A percentile compares a stretch with the other conserved stretches of the same genome.
Evolutionary conservation across 139 green algal species (phyloP).

Genomic region (Chlamydomonas sphaeroides): DNA sequence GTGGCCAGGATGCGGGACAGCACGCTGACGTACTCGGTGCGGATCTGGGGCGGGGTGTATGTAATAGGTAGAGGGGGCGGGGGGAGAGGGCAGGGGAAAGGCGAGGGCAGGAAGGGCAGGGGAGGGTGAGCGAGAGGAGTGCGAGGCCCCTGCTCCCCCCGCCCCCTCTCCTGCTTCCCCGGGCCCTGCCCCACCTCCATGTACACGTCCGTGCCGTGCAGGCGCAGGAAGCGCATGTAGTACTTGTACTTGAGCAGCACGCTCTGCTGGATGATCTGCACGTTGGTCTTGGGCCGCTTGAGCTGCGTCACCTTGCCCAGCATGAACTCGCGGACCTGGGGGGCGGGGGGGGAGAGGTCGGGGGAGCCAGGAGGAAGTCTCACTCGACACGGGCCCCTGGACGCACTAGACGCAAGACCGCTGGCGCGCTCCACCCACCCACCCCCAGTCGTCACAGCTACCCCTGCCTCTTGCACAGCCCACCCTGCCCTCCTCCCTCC

Average conservation of each 20-base stretch:
- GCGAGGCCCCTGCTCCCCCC: too few relatives aligned
- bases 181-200: slow-evolving; percentile 64
- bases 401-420: too few relatives aligned
- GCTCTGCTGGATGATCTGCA: slow-evolving; percentile 93
- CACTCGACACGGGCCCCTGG: too few relatives aligned
- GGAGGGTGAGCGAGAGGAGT: too few relatives aligned
- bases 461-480: slow-evolving; percentile 17
- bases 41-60: slow-evolving; percentile 66
- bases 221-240: slow-evolving; percentile 78
- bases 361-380: too few relatives aligned
- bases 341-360: neutral
- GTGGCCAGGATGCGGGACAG: slow-evolving; percentile 82
- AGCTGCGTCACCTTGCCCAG: slow-evolving; percentile 86
- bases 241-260: slow-evolving; percentile 90
- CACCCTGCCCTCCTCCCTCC: too few relatives aligned
- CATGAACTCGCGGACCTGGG: slow-evolving; percentile 81
- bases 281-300: slow-evolving; percentile 94
- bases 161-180: neutral
- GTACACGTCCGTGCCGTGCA: slow-evolving; percentile 79
- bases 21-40: slow-evolving; percentile 81
- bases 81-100: too few relatives aligned
- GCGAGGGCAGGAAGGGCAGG: too few relatives aligned
- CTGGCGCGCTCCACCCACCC: too few relatives aligned
- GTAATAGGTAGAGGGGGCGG: too few relatives aligned
- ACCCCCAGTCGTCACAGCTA: too few relatives aligned